A percentile compares a stretch with the other conserved stretches of the same genome.
Evolutionary conservation across 2,329 filamentous ascomycete species (phyloP).

Genomic region (Shiraia sp.): DNA sequence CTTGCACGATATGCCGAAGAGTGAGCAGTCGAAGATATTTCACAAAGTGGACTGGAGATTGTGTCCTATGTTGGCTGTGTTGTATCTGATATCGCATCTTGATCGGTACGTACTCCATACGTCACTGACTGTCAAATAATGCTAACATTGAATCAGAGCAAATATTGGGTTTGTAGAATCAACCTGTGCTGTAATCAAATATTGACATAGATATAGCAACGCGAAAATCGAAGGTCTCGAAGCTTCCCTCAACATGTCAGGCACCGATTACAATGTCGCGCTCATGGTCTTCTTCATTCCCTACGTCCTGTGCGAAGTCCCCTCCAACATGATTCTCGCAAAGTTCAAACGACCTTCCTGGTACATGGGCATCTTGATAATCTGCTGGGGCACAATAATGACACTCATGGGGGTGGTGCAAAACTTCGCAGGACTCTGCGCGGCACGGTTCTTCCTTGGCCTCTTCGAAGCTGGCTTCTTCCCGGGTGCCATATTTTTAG

Average conservation of each 20-base stretch:
- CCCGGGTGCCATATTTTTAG: constrained; percentile 41
- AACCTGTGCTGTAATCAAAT: not conserved
- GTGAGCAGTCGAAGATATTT: constrained; percentile 26
- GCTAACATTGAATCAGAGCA: constrained; percentile 14
- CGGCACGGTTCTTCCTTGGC: constrained; percentile 23
- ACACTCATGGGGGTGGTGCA: constrained; percentile 28
- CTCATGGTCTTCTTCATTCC: constrained; percentile 63
- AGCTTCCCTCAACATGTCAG: constrained; percentile 34
- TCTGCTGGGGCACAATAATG: constrained; percentile 31
- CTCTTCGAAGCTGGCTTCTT: constrained; percentile 37
- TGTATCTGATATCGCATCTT: constrained; percentile 36
- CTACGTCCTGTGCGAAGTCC: constrained; percentile 40
- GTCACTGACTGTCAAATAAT: not conserved
- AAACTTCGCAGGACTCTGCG: constrained; percentile 22
- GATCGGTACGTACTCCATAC: constrained; percentile 17
- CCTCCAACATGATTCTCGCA: constrained; percentile 49
- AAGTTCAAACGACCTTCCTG: constrained; percentile 29
- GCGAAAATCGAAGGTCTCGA: constrained; percentile 40
- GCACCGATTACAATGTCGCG: constrained; percentile 65
- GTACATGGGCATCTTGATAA: constrained; percentile 36
- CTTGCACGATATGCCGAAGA: constrained; percentile 23
- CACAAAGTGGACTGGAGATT: constrained; percentile 29
- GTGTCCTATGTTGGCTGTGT: constrained; percentile 23
- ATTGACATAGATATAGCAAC: constrained; percentile 42
- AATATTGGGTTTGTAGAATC: constrained; percentile 35